These are phyloP conservation scores for Colletotrichum chrysophilum DNA, from an alignment of 2,329 filamentous ascomycete genomes.

Conservation along the genomic window DNA sequence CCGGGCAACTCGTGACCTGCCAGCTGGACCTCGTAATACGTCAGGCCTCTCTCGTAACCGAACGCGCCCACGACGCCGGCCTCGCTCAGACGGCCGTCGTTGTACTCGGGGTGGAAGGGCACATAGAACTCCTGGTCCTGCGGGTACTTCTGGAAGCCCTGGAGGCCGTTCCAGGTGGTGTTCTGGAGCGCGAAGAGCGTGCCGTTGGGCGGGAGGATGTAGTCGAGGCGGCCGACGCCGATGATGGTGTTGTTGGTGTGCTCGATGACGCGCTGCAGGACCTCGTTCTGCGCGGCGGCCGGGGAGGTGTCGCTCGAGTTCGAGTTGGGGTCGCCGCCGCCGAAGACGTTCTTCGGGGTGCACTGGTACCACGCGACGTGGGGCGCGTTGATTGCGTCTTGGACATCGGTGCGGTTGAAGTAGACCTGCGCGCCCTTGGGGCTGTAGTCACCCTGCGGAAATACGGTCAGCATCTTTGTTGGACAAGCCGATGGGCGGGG, in stretches of 20 bases:
- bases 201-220: slow-evolving; percentile 66
- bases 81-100: slow-evolving; percentile 4
- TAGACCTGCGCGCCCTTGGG: slow-evolving; percentile 68
- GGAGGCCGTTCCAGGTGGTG: slow-evolving; percentile 71
- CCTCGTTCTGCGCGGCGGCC: slow-evolving; percentile 10
- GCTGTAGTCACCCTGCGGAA: slow-evolving; percentile 55
- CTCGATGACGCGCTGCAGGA: slow-evolving; percentile 32
- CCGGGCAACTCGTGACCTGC: slow-evolving; percentile 31
- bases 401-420: slow-evolving; percentile 75
- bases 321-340: slow-evolving; percentile 14
- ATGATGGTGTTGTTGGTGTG: slow-evolving; percentile 36
- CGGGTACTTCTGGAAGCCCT: slow-evolving; percentile 65
- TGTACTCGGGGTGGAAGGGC: slow-evolving; percentile 34
- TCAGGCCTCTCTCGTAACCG: slow-evolving; percentile 21
- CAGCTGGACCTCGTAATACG: slow-evolving; percentile 20
- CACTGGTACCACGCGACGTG: slow-evolving; percentile 32
- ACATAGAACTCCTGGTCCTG: slow-evolving; percentile 6
- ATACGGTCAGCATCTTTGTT: accelerated
- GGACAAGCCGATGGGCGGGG: accelerated
- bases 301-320: slow-evolving; percentile 7
- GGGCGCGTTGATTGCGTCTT: slow-evolving; percentile 71
- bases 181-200: slow-evolving; percentile 71
- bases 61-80: slow-evolving; percentile 18
- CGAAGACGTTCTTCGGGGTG: slow-evolving; percentile 29
- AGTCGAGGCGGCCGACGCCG: slow-evolving; percentile 44